A percentile compares a stretch with the other conserved stretches of the same genome.
phyloP scores from a whole-genome alignment of 768 basidiomycete genomes.

The Mycena galopus region DNA sequence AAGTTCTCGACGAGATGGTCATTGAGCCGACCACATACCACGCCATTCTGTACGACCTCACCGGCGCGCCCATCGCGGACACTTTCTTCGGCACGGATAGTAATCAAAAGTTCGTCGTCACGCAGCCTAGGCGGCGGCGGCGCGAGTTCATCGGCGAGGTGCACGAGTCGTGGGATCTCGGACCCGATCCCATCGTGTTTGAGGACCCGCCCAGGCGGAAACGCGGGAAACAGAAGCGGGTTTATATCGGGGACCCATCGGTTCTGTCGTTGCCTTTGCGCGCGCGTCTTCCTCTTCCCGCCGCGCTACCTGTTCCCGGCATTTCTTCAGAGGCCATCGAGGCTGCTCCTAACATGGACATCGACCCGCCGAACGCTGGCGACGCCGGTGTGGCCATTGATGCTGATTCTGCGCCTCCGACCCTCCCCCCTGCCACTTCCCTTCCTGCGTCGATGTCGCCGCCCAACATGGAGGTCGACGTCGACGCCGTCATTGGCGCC shows the following conservation, averaged over 20 bases:
- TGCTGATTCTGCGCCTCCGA: background rate
- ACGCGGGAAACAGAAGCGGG: background rate
- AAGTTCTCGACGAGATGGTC: constrained; percentile 11
- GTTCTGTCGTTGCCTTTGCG: constrained; percentile 11
- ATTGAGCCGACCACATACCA: constrained; percentile 16
- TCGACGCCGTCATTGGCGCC: background rate
- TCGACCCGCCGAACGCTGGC: no score
- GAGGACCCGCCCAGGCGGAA: background rate
- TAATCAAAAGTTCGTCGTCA: background rate
- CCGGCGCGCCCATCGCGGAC: constrained; percentile 14
- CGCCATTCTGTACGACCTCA: constrained; percentile 30
- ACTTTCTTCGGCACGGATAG: constrained; percentile 28
- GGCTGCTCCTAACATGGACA: background rate
- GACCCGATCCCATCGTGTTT: constrained; percentile 12
- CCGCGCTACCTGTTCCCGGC: background rate
- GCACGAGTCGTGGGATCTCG: constrained; percentile 24
- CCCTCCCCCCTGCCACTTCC: background rate
- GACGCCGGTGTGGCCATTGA: no score
- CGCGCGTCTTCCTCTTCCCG: background rate
- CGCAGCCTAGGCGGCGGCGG: background rate
- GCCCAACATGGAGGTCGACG: background rate
- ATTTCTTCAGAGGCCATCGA: background rate
- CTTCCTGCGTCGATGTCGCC: background rate
- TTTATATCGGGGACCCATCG: constrained; percentile 11
- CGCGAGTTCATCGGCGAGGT: constrained; percentile 30